These are phyloP conservation scores for Ustilago curta DNA, from an alignment of 1,284 basidiomycete species.

Conservation along the genomic window DNA sequence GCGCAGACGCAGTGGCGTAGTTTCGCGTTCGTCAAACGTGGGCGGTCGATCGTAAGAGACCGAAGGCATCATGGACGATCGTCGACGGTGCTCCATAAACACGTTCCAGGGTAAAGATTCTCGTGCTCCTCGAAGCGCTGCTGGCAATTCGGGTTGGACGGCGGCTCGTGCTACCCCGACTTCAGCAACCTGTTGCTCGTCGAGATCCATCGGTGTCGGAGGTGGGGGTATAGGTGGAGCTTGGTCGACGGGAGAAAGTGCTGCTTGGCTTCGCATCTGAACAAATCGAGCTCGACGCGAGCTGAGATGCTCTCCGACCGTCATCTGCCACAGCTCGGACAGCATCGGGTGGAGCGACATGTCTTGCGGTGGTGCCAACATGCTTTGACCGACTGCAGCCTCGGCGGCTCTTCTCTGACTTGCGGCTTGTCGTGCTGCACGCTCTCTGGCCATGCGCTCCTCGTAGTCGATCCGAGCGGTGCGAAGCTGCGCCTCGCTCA, in stretches of 20 bases:
- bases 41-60: constrained; percentile 32
- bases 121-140: constrained; percentile 25
- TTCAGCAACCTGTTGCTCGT: constrained; percentile 19
- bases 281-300: constrained; percentile 16
- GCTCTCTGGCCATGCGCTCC: constrained; percentile 23
- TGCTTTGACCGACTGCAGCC: not conserved
- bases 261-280: constrained; percentile 18
- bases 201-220: constrained; percentile 20
- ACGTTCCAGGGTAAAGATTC: constrained; percentile 50
- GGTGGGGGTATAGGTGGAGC: constrained; percentile 30
- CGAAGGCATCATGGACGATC: constrained; percentile 47
- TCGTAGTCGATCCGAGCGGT: constrained; percentile 24
- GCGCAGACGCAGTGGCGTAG: constrained; percentile 27
- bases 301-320: constrained; percentile 25
- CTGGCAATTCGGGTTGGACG: constrained; percentile 17
- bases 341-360: constrained; percentile 22
- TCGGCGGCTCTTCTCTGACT: not conserved
- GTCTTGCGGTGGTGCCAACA: constrained; percentile 33
- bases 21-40: constrained; percentile 28
- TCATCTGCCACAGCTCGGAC: constrained; percentile 31
- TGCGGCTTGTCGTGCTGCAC: not conserved
- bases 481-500: constrained; percentile 33
- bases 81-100: constrained; percentile 36
- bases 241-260: constrained; percentile 1
- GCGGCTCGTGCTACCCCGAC: constrained; percentile 35